These are phyloP conservation scores for Trichosporon inkin DNA, from an alignment of 1,284 basidiomycete species.

Conservation along the genomic window DNA sequence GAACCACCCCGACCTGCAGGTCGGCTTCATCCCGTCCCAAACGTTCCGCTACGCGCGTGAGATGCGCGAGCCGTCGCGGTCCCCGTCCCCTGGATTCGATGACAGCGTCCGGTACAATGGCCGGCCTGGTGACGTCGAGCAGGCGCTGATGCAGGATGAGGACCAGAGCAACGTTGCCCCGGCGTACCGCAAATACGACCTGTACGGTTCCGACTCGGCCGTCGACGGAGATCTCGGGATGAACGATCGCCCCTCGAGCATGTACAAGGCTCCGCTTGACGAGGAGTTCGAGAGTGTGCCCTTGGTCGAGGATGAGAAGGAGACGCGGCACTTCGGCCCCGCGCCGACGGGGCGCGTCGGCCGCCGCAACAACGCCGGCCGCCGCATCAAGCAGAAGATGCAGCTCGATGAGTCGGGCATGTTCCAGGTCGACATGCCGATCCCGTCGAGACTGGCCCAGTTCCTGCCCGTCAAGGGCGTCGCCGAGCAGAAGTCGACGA, in stretches of 20 bases:
- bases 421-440: slow-evolving; percentile 74
- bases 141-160: slow-evolving; percentile 28
- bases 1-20: slow-evolving; percentile 42
- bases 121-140: slow-evolving; percentile 29
- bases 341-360: slow-evolving; percentile 72
- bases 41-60: slow-evolving; percentile 33
- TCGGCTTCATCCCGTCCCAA: slow-evolving; percentile 34
- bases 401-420: slow-evolving; percentile 64
- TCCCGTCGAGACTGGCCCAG: slow-evolving; percentile 70
- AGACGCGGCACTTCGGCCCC: slow-evolving; percentile 77
- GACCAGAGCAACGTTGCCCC: slow-evolving; percentile 12
- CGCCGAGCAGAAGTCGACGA: slow-evolving; percentile 75
- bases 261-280: slow-evolving; percentile 20
- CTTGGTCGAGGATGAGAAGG: slow-evolving; percentile 15
- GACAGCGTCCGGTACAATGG: slow-evolving; percentile 23
- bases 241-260: slow-evolving; percentile 5
- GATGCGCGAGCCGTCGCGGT: slow-evolving; percentile 26
- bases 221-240: slow-evolving; percentile 17
- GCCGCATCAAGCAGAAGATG: slow-evolving; percentile 51
- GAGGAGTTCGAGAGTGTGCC: slow-evolving; percentile 21
- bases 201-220: not conserved
- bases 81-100: slow-evolving; percentile 36
- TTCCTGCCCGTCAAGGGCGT: slow-evolving; percentile 74
- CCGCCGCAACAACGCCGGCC: slow-evolving; percentile 54
- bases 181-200: slow-evolving; percentile 11